phyloP scores from a whole-genome alignment of 345 rosid species.

The Citrus hindsii region DNA sequence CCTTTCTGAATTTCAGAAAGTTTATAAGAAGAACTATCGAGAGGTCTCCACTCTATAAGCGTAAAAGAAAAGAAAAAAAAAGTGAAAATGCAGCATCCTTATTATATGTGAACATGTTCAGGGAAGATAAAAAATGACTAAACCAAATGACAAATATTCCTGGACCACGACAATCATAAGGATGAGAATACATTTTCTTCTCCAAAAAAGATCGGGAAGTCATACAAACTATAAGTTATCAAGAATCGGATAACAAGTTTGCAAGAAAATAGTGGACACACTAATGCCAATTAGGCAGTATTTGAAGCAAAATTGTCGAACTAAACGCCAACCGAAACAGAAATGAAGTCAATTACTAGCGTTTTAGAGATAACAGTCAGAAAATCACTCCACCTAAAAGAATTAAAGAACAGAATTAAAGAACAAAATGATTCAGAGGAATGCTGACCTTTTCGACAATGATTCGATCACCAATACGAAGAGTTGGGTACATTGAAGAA shows the following conservation, averaged over 20 bases:
- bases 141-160: too few relatives aligned
- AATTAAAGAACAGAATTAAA: too few relatives aligned
- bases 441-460: constrained; percentile 37
- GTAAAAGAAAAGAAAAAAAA: too few relatives aligned
- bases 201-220: too few relatives aligned
- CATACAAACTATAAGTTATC: too few relatives aligned
- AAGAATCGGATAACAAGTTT: too few relatives aligned
- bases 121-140: too few relatives aligned
- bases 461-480: constrained; percentile 43
- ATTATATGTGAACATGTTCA: too few relatives aligned
- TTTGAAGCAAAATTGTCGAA: neutral
- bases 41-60: neutral
- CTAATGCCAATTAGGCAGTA: neutral
- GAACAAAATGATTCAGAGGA: too few relatives aligned
- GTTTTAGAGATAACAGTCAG: neutral
- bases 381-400: too few relatives aligned
- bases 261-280: too few relatives aligned
- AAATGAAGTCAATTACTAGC: neutral
- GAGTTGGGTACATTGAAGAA: constrained; percentile 46
- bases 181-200: neutral
- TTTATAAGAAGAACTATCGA: neutral
- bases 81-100: neutral
- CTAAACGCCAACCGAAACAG: neutral
- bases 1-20: neutral
- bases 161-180: too few relatives aligned